These are phyloP conservation scores for Fistulifera pelliculosa DNA, from an alignment of 108 stramenopile species.

Conservation along the genomic window DNA sequence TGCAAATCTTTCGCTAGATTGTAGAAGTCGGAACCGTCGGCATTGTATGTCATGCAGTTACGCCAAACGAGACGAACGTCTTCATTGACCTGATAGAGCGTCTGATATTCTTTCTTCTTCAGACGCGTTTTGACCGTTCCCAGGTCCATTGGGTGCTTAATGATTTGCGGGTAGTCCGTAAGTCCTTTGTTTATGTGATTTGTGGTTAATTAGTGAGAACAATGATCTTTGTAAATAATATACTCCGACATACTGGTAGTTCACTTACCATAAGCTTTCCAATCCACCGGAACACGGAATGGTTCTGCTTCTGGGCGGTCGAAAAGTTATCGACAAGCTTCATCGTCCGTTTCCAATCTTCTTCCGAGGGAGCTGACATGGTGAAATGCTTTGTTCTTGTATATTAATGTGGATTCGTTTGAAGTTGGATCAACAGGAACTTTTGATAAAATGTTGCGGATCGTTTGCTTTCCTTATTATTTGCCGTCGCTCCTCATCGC, in stretches of 20 bases:
- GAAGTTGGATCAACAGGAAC: no score
- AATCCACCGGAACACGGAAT: slow-evolving; percentile 94
- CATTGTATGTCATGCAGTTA: slow-evolving; percentile 95
- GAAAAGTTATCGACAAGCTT: slow-evolving; percentile 57
- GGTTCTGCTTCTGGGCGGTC: slow-evolving; percentile 79
- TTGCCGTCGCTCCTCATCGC: no score
- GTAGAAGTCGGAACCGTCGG: slow-evolving; percentile 86
- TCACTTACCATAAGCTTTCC: slow-evolving; percentile 69
- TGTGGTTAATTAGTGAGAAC: background rate
- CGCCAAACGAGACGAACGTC: slow-evolving; percentile 94
- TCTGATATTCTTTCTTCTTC: slow-evolving; percentile 68
- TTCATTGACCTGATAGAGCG: slow-evolving; percentile 64
- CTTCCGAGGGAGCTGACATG: slow-evolving; percentile 21
- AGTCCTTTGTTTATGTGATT: slow-evolving; percentile 55
- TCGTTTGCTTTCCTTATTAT: no score
- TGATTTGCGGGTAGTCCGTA: slow-evolving; percentile 89
- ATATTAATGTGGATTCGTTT: no score
- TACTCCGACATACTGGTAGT: background rate
- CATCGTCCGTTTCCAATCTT: slow-evolving; percentile 50
- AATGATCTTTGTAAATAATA: background rate
- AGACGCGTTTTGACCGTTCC: slow-evolving; percentile 86
- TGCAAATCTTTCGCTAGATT: slow-evolving; percentile 61
- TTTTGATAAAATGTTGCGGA: no score
- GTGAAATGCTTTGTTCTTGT: no score
- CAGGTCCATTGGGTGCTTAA: slow-evolving; percentile 94